Evolutionary conservation across 2,329 filamentous ascomycete species (phyloP).

Genomic region (Penicillium sp.): DNA sequence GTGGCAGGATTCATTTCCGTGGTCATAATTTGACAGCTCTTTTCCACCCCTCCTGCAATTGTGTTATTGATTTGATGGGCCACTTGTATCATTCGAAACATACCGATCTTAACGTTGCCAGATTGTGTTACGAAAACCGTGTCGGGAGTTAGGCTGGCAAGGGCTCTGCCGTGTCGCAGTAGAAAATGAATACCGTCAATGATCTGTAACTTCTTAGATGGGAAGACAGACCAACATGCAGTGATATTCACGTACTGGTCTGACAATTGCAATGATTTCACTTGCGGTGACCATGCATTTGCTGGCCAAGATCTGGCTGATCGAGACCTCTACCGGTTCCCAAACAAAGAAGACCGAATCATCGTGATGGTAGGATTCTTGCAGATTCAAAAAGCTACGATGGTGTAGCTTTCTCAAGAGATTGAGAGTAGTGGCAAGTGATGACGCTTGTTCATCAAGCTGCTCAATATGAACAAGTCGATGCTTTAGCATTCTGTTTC

Average conservation of each 20-base stretch:
- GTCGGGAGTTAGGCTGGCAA: conserved; percentile 10
- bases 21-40: conserved; percentile 15
- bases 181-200: not conserved
- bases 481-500: not conserved
- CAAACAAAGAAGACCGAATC: conserved; percentile 6
- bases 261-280: conserved; percentile 14
- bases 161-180: conserved; percentile 5
- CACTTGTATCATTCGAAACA: not conserved
- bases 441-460: not conserved
- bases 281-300: conserved; percentile 7
- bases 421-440: not conserved
- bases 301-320: conserved; percentile 12
- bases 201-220: conserved; percentile 7
- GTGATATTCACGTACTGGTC: conserved; percentile 7
- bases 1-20: conserved; percentile 15
- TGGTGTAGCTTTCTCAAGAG: conserved; percentile 4
- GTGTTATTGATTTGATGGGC: not conserved
- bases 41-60: conserved; percentile 11
- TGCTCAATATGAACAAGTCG: not conserved
- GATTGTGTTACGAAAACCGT: conserved; percentile 12
- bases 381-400: conserved; percentile 5
- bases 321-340: conserved; percentile 16
- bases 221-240: not conserved
- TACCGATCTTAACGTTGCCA: conserved; percentile 15
- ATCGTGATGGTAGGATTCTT: conserved; percentile 10